These are phyloP conservation scores for Cornus suecica DNA, from an alignment of 148 eudicot species.

Conservation along the genomic window DNA sequence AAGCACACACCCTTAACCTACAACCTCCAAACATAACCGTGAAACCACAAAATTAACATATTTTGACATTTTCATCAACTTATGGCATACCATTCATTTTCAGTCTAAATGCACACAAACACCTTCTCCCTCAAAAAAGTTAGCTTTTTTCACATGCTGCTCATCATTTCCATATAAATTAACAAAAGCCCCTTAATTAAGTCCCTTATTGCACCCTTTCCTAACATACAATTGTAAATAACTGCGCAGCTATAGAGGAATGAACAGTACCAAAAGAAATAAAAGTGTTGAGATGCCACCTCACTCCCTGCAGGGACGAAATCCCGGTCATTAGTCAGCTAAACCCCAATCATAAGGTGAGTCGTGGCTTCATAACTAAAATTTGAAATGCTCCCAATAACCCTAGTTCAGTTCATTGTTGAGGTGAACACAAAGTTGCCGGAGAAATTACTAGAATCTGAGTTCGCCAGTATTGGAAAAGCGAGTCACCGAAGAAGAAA, in stretches of 20 bases:
- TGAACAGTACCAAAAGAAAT: slow-evolving; percentile 65
- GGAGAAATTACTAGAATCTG: background rate
- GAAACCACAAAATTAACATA: too few relatives aligned
- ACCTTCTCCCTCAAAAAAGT: background rate
- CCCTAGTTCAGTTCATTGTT: slow-evolving; percentile 13
- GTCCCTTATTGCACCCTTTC: background rate
- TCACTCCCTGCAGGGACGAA: slow-evolving; percentile 91
- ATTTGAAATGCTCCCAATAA: slow-evolving; percentile 10
- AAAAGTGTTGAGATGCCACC: slow-evolving; percentile 79
- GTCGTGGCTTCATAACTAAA: slow-evolving; percentile 18
- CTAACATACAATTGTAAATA: background rate
- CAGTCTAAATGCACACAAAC: background rate
- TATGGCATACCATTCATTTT: background rate
- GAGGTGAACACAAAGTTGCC: background rate
- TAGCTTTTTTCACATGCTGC: background rate
- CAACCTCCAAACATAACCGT: background rate
- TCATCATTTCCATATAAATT: slow-evolving; percentile 6
- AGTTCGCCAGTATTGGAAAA: background rate
- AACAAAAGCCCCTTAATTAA: background rate
- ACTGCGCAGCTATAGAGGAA: slow-evolving; percentile 13
- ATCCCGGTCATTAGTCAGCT: slow-evolving; percentile 46
- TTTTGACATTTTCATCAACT: background rate
- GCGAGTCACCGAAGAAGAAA: slow-evolving; percentile 5
- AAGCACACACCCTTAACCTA: background rate
- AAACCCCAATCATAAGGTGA: slow-evolving; percentile 31